Evolutionary conservation across 805 yeast genomes (phyloP), one percentile per base, ranked within the genome.

Genomic region (Saturnispora gosingensis): DNA sequence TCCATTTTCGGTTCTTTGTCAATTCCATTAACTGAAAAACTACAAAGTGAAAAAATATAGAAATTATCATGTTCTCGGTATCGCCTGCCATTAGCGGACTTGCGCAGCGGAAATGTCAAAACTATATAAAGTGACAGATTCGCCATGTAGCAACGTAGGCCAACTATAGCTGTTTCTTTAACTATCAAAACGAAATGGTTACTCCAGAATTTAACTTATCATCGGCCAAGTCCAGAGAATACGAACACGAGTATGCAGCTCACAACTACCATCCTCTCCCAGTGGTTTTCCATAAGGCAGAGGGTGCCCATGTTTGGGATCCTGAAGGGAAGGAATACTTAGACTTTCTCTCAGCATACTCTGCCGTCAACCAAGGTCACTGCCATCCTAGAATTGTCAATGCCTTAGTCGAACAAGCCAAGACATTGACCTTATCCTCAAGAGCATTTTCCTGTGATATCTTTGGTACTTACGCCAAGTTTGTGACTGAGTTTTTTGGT

Each of bases 321-420:
- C 97, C 97, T 7, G 98, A 91, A 71, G 97, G 97, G 58, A 87
- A 83, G 39, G 90, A 89, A 66, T 91, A 90, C 69, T 73, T 91
- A 58, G 98, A 91, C 69, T 91, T 91, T 65, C 72, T 91, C 54
- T 85, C 95, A 16, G 97, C 97, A 11, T 91, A 91, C 71, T 88
- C 97, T 27, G 98, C 98, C 5, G 97, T 91, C 34, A 91, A 91
- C 73, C 97, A 91, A 70, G 98, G 98, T 54, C 98, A 91, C 68
- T 90, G 97, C 67, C 98, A 91, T 67, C 97, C 98, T 52, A 82
- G 86, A 68, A 90, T 91, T 64, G 77, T 91, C 54, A 74, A 70
- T 43, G 97, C 98, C 3, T 76, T 91, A 54, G 73, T 82, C 43
- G 95, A 89, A 35, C 98, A 91, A 72, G 95, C 97, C 9, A 78